These are phyloP conservation scores for Cicer judaicum DNA, from an alignment of 306 rosid genomes.

Conservation along the genomic window DNA sequence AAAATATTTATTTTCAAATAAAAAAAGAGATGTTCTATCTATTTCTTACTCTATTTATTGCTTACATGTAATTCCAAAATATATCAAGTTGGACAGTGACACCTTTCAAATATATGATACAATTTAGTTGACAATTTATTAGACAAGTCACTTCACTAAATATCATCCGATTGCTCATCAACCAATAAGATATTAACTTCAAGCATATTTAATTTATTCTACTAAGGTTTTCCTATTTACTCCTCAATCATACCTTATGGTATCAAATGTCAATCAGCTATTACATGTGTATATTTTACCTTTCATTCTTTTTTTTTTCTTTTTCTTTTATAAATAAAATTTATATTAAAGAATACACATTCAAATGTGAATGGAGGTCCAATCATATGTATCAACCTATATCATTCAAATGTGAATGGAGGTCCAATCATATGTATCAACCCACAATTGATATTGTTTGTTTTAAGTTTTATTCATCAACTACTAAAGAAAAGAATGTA, in stretches of 20 bases:
- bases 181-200: constrained; percentile 38
- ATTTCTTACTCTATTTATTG: no score
- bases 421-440: no score
- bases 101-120: constrained; percentile 18
- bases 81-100: constrained; percentile 12
- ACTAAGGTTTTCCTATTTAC: not conserved
- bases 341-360: no score
- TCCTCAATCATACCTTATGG: not conserved
- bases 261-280: constrained; percentile 5
- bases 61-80: not conserved
- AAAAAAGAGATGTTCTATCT: no score
- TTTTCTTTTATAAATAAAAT: no score
- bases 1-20: no score
- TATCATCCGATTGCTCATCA: constrained; percentile 31
- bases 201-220: constrained; percentile 13
- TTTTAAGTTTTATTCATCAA: no score
- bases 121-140: constrained; percentile 9
- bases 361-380: no score
- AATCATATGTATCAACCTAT: no score
- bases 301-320: not conserved
- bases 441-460: no score
- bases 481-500: no score
- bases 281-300: not conserved
- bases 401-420: no score
- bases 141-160: constrained; percentile 44